phyloP scores from a whole-genome alignment of 2,329 filamentous ascomycete genomes.

The Talaromyces marneffei region DNA sequence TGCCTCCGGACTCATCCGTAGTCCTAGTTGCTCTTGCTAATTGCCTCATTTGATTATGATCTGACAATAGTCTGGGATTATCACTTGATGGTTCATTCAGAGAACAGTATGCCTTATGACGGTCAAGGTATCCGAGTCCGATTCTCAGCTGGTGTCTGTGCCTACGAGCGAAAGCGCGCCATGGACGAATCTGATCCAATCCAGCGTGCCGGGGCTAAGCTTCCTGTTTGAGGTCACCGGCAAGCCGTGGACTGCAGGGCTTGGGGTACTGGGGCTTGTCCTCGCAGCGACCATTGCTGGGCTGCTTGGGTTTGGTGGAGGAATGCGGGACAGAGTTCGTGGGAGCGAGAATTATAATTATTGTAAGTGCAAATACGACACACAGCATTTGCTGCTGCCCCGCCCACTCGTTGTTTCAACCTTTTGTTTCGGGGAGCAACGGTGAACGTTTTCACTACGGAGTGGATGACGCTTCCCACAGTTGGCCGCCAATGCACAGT shows the following conservation, averaged over 20 bases:
- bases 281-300: neutral
- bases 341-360: neutral
- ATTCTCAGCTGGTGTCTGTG: neutral
- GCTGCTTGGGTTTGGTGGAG: neutral
- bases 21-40: too few relatives aligned
- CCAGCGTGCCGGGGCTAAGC: constrained; percentile 1
- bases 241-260: constrained; percentile 14
- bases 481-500: neutral
- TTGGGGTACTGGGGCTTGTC: constrained; percentile 6
- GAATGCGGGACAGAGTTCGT: neutral
- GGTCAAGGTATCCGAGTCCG: constrained; percentile 4
- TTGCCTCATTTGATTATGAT: neutral
- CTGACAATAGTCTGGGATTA: neutral
- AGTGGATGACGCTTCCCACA: neutral
- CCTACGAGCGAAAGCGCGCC: neutral
- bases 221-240: constrained; percentile 10
- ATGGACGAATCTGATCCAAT: constrained; percentile 3
- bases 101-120: constrained; percentile 12
- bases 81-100: neutral
- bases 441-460: neutral
- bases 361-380: neutral
- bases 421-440: neutral
- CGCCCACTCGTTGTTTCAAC: neutral
- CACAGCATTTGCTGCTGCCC: too few relatives aligned
- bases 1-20: neutral